phyloP scores from a whole-genome alignment of 306 rosid genomes.

The Hippophae rhamnoides region DNA sequence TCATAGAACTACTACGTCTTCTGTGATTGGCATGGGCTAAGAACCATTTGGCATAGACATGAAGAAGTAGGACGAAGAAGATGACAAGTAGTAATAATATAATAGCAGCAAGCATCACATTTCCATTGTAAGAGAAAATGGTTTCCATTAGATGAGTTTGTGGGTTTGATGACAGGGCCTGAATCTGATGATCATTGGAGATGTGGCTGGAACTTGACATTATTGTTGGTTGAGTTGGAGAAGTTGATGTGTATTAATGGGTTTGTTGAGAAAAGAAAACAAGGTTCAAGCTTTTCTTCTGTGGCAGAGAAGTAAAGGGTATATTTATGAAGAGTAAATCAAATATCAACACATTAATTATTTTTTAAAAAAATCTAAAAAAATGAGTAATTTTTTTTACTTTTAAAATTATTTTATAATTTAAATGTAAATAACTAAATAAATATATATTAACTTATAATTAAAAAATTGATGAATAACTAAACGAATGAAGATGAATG shows the following conservation, averaged over 20 bases:
- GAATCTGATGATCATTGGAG: constrained; percentile 8
- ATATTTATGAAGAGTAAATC: no score
- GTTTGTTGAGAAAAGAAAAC: not conserved
- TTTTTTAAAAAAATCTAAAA: no score
- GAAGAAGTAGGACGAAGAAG: constrained; percentile 87
- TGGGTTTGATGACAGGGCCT: constrained; percentile 12
- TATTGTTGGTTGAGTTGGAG: not conserved
- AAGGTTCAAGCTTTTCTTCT: not conserved
- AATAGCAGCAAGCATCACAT: constrained; percentile 76
- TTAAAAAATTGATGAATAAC: no score
- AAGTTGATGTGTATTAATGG: no score
- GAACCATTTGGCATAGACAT: constrained; percentile 84
- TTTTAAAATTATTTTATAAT: no score
- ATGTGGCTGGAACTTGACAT: constrained; percentile 28
- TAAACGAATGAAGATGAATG: no score
- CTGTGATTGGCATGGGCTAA: constrained; percentile 46
- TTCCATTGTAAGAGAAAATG: constrained; percentile 67
- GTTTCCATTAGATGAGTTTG: constrained; percentile 31
- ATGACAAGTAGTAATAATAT: constrained; percentile 67
- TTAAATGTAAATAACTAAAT: no score
- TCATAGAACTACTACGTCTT: constrained; percentile 35
- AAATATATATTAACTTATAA: no score
- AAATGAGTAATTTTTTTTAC: no score
- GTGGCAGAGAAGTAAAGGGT: not conserved
- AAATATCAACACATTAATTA: no score